Evolutionary conservation across 345 rosid genomes (phyloP).

Genomic region (Zanthoxylum bungeanum): DNA sequence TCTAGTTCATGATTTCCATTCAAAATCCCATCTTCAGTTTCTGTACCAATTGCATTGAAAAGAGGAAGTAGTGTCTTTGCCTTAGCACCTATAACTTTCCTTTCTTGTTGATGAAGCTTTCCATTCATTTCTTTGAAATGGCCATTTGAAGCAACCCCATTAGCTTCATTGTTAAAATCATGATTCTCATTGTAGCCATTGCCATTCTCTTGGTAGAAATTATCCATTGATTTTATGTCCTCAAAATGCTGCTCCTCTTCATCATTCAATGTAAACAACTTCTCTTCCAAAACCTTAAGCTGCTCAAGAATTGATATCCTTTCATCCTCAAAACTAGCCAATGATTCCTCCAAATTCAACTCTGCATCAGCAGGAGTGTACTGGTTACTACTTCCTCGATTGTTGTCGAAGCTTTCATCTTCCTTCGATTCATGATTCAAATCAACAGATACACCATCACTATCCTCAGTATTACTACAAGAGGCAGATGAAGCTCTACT

Average conservation of each 20-base stretch:
- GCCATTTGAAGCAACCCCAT: slow-evolving; percentile 51
- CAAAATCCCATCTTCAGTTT: slow-evolving; percentile 38
- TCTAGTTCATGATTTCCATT: slow-evolving; percentile 34
- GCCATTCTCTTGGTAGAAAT: slow-evolving; percentile 34
- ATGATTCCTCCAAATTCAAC: slow-evolving; percentile 68
- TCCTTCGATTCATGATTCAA: slow-evolving; percentile 45
- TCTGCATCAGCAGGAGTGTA: slow-evolving; percentile 77
- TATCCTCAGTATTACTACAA: slow-evolving; percentile 64
- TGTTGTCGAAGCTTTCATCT: slow-evolving; percentile 30
- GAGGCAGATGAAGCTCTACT: slow-evolving; percentile 57
- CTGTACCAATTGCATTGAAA: slow-evolving; percentile 64
- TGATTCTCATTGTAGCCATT: slow-evolving; percentile 34
- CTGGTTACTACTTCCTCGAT: slow-evolving; percentile 32
- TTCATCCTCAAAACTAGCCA: slow-evolving; percentile 76
- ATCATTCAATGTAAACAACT: slow-evolving; percentile 48
- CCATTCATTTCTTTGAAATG: slow-evolving; percentile 60
- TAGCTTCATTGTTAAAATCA: slow-evolving; percentile 25
- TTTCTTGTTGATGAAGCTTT: slow-evolving; percentile 29
- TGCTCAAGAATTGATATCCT: slow-evolving; percentile 82
- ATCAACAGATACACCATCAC: slow-evolving; percentile 54
- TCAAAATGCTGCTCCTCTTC: slow-evolving; percentile 52
- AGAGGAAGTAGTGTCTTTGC: slow-evolving; percentile 92
- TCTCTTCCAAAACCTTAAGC: slow-evolving; percentile 86
- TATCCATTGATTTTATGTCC: slow-evolving; percentile 41
- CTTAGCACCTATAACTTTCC: slow-evolving; percentile 35